phyloP scores from a whole-genome alignment of 495 filamentous ascomycete genomes.

The Annulohypoxylon bovei region DNA sequence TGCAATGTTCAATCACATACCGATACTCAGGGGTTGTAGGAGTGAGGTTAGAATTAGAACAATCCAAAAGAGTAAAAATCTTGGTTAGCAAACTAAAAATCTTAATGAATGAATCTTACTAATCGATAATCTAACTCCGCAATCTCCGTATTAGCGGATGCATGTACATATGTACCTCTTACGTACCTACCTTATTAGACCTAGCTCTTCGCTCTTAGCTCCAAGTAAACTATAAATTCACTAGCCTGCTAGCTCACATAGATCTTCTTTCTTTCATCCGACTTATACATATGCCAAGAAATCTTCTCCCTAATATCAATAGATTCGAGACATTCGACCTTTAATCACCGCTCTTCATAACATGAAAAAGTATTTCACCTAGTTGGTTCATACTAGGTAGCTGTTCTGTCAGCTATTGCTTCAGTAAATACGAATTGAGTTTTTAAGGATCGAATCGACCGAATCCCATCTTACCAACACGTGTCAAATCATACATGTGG shows the following conservation, averaged over 20 bases:
- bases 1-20: slow-evolving; percentile 26
- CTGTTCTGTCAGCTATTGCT: background rate
- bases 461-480: background rate
- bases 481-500: background rate
- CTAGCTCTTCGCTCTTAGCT: no score
- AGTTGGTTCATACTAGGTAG: background rate
- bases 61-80: slow-evolving; percentile 8
- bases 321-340: slow-evolving; percentile 2
- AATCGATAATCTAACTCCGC: background rate
- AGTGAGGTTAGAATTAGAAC: background rate
- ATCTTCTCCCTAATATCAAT: background rate
- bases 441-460: background rate
- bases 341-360: slow-evolving; percentile 10
- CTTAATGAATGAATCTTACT: slow-evolving; percentile 11
- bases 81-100: background rate
- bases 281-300: background rate
- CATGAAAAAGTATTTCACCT: background rate
- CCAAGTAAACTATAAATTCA: background rate
- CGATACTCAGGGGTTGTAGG: no score
- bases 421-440: background rate
- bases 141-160: no score
- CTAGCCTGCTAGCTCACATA: no score
- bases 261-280: background rate
- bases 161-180: no score
- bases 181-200: no score